Base-by-base conservation (phyloP, 306 rosid species). In the Hippophae tibetana region DNA sequence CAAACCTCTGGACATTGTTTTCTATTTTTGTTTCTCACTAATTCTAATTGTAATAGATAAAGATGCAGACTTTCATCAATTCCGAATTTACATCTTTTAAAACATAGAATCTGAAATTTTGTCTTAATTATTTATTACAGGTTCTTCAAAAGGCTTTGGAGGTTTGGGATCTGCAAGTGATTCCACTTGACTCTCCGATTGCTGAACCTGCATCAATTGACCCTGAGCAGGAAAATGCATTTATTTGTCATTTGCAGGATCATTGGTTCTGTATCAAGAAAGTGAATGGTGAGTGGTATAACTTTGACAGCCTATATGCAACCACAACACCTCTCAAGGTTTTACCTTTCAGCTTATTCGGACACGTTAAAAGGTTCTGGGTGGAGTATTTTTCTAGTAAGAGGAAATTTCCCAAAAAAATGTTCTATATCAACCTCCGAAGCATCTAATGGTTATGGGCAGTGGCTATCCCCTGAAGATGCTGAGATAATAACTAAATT, bases 251-350 rank as follows among this genome's bases (percentile, higher is more conserved):
- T 75, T 72, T 93, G 71, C 97, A 88, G 47, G 86, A 93, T 56
- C 97, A 93, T 57, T 93, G 99, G 99, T 88, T 93, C 79, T 93
- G 99, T 62, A 93, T 93, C 59, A 84, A 94, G 53, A 88, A 88
- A 75, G 97, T 88, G 73, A 93, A 71, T 43, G 81, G 95, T 50
- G 97, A 93, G 69, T 93, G 97, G 97, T 93, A 88, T 67, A 88
- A 93, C 72, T 93, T 93, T 10, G 95, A 93, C 74, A 88, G 99
- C 81, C 86, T 93, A 27, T 88, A 86, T 74, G 99, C 97, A 25
- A 13, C 99, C 99, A 2, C 84, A 77, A 65, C 84, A 88, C 76
- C 94, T 93, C 43, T 93, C 97, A 62, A 93, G 84, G 82, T 93
- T 93, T 72, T 93, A 88, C 76, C 97, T 93, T 58, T 89, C 99